Evolutionary conservation across 208 protist species (phyloP).

Genomic region (Polymyxa betae): DNA sequence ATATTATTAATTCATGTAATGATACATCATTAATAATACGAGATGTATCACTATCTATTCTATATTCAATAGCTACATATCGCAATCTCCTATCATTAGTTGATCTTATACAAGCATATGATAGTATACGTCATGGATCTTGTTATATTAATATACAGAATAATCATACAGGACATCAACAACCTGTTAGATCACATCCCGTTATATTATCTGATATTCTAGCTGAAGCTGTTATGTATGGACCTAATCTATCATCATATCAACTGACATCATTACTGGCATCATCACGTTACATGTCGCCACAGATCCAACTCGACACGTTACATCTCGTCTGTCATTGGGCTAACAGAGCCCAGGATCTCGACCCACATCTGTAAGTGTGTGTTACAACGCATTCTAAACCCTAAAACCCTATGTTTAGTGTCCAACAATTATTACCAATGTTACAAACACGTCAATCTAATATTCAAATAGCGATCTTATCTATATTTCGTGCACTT

Average conservation of each 20-base stretch:
- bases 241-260: not conserved
- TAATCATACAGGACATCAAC: too few relatives aligned
- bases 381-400: not conserved
- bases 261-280: constrained; percentile 2
- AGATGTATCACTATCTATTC: not conserved
- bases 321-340: constrained; percentile 25
- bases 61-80: not conserved
- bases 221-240: constrained; percentile 47
- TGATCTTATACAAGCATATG: not conserved
- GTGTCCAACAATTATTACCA: constrained; percentile 27
- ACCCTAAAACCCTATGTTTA: not conserved
- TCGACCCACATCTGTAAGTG: constrained; percentile 18
- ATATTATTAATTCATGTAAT: not conserved
- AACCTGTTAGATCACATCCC: too few relatives aligned
- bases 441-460: not conserved
- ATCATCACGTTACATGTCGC: not conserved
- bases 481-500: constrained; percentile 17
- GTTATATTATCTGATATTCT: constrained; percentile 29
- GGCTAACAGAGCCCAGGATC: not conserved
- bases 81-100: not conserved
- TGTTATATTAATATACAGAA: too few relatives aligned
- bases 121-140: too few relatives aligned
- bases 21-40: not conserved
- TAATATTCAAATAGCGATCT: not conserved
- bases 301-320: not conserved